Evolutionary conservation across 2,329 filamentous ascomycete genomes (phyloP).

Genomic region (Kalaharituber pfeilii): DNA sequence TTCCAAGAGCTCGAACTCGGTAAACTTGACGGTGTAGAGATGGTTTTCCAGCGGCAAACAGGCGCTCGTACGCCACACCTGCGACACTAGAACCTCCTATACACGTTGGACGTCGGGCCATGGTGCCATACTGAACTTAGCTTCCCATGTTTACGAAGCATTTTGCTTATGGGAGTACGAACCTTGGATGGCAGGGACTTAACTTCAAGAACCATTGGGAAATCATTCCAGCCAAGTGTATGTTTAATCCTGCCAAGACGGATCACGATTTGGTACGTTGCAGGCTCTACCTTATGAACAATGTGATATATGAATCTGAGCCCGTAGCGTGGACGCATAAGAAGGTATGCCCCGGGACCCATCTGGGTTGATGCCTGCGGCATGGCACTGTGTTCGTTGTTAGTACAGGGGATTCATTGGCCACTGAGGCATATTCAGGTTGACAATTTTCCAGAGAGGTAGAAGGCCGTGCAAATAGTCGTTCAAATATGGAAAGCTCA

Average conservation of each 20-base stretch:
- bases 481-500: neutral
- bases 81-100: slow-evolving; percentile 2
- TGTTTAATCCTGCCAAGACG: neutral
- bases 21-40: slow-evolving; percentile 4
- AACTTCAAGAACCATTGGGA: neutral
- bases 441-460: no score
- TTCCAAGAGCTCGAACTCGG: slow-evolving; percentile 2
- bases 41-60: neutral
- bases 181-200: neutral
- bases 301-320: neutral
- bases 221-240: neutral
- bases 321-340: neutral
- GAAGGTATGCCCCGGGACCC: neutral
- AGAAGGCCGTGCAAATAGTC: no score
- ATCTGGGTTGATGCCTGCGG: neutral
- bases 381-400: neutral
- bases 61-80: slow-evolving; percentile 1
- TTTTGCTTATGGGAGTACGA: no score
- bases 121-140: no score
- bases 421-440: no score
- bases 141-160: no score
- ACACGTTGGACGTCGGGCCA: no score
- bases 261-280: neutral
- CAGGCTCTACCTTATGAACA: neutral
- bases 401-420: neutral